Percentiles rank a stretch among this genome's conserved stretches.
Conservation (phyloP, 257 asterid genomes). For the Paulownia fortunei region DNA sequence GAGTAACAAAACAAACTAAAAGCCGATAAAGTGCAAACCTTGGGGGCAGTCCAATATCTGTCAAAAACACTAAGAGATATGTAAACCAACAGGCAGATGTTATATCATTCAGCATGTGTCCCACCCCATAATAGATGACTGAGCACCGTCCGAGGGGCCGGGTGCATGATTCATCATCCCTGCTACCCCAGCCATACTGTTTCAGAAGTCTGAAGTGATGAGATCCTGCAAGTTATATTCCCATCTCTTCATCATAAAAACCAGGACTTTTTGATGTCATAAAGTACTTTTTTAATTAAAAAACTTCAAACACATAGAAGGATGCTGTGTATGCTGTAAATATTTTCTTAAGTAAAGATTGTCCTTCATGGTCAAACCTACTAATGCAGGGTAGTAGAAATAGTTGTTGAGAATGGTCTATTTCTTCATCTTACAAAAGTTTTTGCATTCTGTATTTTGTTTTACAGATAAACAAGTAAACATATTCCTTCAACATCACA, state of each 20-base stretch:
- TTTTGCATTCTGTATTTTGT: neutral
- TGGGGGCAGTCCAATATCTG: slow-evolving; percentile 83
- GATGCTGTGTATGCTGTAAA: neutral
- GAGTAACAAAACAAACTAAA: slow-evolving; percentile 12
- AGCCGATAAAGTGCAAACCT: slow-evolving; percentile 56
- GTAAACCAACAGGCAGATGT: slow-evolving; percentile 98
- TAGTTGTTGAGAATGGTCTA: neutral
- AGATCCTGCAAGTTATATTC: slow-evolving; percentile 40
- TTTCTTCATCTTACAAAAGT: neutral
- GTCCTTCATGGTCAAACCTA: neutral
- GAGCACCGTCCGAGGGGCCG: slow-evolving; percentile 64
- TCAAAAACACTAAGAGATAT: slow-evolving; percentile 86
- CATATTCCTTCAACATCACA: no score
- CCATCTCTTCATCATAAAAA: slow-evolving; percentile 1
- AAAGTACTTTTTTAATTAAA: neutral
- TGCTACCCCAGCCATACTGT: slow-evolving; percentile 44
- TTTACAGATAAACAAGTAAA: neutral
- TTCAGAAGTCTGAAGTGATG: slow-evolving; percentile 15
- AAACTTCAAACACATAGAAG: neutral
- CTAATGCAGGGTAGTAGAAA: neutral
- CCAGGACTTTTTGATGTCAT: neutral
- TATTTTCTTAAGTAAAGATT: neutral
- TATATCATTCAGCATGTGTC: slow-evolving; percentile 93
- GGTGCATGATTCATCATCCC: slow-evolving; percentile 55
- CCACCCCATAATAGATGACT: slow-evolving; percentile 77